Evolutionary conservation across 768 basidiomycete genomes (phyloP).

Genomic region (Podaxis sp.): DNA sequence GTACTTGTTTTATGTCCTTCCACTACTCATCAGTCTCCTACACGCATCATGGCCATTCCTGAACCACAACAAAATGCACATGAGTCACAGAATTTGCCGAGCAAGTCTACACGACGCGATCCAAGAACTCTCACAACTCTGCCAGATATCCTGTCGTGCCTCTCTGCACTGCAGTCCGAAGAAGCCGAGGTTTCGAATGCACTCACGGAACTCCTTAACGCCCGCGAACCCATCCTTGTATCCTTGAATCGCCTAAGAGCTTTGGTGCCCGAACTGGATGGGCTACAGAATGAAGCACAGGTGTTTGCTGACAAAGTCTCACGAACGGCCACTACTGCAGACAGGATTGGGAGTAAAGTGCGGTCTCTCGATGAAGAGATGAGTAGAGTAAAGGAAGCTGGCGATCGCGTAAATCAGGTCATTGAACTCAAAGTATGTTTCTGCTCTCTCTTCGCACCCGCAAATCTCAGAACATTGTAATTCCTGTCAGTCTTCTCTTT

Average conservation of each 20-base stretch:
- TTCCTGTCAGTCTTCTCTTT: slow-evolving; percentile 34
- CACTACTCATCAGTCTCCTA: background rate
- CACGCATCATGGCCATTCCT: slow-evolving; percentile 7
- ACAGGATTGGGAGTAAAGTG: slow-evolving; percentile 91
- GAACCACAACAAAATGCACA: background rate
- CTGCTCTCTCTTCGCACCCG: background rate
- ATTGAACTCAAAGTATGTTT: slow-evolving; percentile 86
- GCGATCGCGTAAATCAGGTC: slow-evolving; percentile 89
- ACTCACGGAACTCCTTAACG: slow-evolving; percentile 67
- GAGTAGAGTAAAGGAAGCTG: slow-evolving; percentile 82
- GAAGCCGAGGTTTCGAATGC: slow-evolving; percentile 75
- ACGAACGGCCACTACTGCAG: slow-evolving; percentile 74
- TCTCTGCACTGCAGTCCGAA: slow-evolving; percentile 72
- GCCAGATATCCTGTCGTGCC: slow-evolving; percentile 68
- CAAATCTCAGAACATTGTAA: slow-evolving; percentile 8
- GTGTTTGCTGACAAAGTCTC: slow-evolving; percentile 58
- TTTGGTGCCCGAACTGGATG: slow-evolving; percentile 61
- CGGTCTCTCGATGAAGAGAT: slow-evolving; percentile 91
- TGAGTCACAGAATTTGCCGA: background rate
- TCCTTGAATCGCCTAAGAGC: slow-evolving; percentile 62
- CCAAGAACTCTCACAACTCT: slow-evolving; percentile 55
- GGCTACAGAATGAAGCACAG: slow-evolving; percentile 55
- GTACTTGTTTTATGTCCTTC: background rate
- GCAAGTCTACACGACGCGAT: slow-evolving; percentile 21
- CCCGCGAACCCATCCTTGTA: slow-evolving; percentile 59